Evolutionary conservation across 495 filamentous ascomycete genomes (phyloP).

Genomic region (Aspergillus funiculosus): DNA sequence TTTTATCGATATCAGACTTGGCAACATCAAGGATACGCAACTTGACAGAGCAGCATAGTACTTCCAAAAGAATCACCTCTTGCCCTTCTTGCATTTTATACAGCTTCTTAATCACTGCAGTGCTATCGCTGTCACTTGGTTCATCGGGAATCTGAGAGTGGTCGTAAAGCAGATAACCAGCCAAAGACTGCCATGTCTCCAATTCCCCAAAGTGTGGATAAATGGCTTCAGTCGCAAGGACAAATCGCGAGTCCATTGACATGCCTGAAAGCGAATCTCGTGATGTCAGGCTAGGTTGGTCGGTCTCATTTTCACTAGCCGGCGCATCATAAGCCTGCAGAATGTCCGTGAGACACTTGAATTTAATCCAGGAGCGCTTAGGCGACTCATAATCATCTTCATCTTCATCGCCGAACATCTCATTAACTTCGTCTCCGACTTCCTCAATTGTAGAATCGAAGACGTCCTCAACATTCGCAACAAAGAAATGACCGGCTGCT

Average conservation of each 20-base stretch:
- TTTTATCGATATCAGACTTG: conserved; percentile 52
- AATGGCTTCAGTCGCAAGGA: conserved; percentile 75
- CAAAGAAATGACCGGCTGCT: conserved; percentile 84
- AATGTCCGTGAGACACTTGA: conserved; percentile 82
- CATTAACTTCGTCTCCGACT: conserved; percentile 74
- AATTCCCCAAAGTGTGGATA: conserved; percentile 76
- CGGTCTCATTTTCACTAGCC: conserved; percentile 42
- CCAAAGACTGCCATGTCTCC: conserved; percentile 78
- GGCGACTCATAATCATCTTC: conserved; percentile 71
- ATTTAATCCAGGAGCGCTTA: conserved; percentile 76
- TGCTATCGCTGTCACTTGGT: conserved; percentile 47
- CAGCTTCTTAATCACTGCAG: conserved; percentile 52
- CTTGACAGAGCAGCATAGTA: conserved; percentile 74
- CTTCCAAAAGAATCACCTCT: conserved; percentile 77
- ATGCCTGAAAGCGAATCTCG: conserved; percentile 37
- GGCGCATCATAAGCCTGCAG: conserved; percentile 69
- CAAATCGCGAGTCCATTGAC: conserved; percentile 68
- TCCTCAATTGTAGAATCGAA: conserved; percentile 78
- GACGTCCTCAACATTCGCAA: conserved; percentile 72
- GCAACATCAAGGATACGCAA: conserved; percentile 53
- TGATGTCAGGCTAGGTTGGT: conserved; percentile 20
- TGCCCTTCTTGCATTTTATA: conserved; percentile 72
- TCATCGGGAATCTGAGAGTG: conserved; percentile 57
- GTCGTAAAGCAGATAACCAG: conserved; percentile 87
- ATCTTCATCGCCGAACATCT: conserved; percentile 53